Base-by-base conservation (phyloP, 495 filamentous ascomycete species). In the Haplographium delicatum region DNA sequence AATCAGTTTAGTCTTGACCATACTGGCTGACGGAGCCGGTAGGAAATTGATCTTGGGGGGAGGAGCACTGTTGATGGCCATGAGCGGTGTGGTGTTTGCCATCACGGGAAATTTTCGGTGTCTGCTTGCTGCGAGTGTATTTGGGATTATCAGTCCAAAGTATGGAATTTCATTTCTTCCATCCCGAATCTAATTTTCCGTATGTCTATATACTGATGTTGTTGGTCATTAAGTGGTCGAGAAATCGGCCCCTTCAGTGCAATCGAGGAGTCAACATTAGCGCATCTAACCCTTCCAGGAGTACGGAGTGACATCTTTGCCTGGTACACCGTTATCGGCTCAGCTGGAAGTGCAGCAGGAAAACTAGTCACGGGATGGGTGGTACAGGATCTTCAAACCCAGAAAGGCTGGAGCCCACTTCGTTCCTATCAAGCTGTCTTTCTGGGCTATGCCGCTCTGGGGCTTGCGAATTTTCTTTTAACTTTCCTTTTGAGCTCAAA, bases 191-290 rank as follows among this genome's bases (percentile, higher is more conserved):
- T 31, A 31, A 31, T 31, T 31, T 31, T 31, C 7, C 7, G 13
- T 31, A 7, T 31, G 7, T 7, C 13, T 31, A 31, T 31, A 31
- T 31, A 22, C 11, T 10, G 24, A 18, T 24, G 4, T 9, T 19
- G 11, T 2, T 26, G 23, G 50, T 31, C 8, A 19, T 35, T 22
- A 19, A 84, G 83, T 67, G 86, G 85, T 5, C 86, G 83, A 53
- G 85, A 90, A 59, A 88, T 89, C 46, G 85, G 85, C 0, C 88
- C 88, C 0, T 94, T 94, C 65, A 79, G 85, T 37, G 88, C 88
- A 16, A 79, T 93, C 15, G 89, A 95, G 61, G 89, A 93, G 67
- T 86, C 84, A 9, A 84, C 84, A 2, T 62, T 91, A 6, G 85
- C 88, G 6, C 86, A 91, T 53, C 73, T 94, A 13, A 85, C 82